Evolutionary conservation across 495 filamentous ascomycete species (phyloP), one percentile per base, ranked within the genome.

Genomic region (Aspergillus incahuasiensis): DNA sequence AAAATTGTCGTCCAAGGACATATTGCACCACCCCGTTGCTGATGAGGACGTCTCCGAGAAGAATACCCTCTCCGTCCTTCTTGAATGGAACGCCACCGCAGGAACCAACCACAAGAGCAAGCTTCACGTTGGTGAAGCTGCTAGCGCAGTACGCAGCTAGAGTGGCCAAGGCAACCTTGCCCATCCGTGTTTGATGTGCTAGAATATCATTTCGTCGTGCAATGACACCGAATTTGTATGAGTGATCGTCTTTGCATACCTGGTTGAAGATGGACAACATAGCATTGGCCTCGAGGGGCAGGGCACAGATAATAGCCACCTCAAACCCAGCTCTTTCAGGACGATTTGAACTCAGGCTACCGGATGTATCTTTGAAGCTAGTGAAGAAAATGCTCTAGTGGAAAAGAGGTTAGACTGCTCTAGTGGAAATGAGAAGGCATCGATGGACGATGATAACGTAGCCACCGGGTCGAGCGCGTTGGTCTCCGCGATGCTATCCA

Each of bases 41-140:
- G 12, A 79, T 68, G 13, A 79, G 52, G 1, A 79, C 75, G 52
- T 80, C 75, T 13, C 76, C 76, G 0, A 76, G 54, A 6, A 74
- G 32, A 3, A 72, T 58, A 13, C 68, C 62, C 2, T 48, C 38
- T 15, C 16, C 22, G 11, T 52, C 43, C 3, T 20, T 22, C 39
- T n/a, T 19, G 7, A 68, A 44, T 3, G 67, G 67, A 6, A 63
- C 45, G 2, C 39, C 67, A 7, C 70, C 68, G 42, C 69, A 71
- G 19, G 72, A 47, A 1, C 69, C 67, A 6, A 72, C 65, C 1
- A 68, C 44, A 3, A 72, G 49, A 0, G 53, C 59, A 13, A 72
- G 58, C 34, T 58, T 56, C 5, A 70, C 54, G 13, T 40, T 38
- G 3, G 40, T 28, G 35, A 60, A 72, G 54, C 61, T 69, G 6